Percentiles rank a stretch among this genome's conserved stretches.
Conservation (phyloP, 805 yeast genomes). For the Yarrowia osloensis region DNA sequence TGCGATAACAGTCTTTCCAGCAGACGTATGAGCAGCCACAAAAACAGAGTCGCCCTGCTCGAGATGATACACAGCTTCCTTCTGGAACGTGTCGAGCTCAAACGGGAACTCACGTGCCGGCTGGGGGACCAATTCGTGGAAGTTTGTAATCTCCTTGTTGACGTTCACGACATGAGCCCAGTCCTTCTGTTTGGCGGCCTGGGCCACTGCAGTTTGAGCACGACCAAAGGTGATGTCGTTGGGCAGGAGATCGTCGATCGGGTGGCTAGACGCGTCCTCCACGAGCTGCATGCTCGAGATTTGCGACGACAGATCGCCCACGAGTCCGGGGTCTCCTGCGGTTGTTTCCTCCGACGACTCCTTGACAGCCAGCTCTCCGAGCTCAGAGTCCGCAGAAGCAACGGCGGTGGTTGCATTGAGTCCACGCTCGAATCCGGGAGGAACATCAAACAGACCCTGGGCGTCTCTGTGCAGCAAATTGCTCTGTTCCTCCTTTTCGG, state of each 20-base stretch:
- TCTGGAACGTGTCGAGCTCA: slow-evolving; percentile 90
- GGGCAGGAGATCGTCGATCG: slow-evolving; percentile 53
- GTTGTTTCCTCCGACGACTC: slow-evolving; percentile 43
- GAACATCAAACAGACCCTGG: slow-evolving; percentile 76
- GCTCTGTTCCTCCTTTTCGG: slow-evolving; percentile 37
- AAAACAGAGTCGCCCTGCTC: slow-evolving; percentile 98
- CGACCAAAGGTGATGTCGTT: slow-evolving; percentile 53
- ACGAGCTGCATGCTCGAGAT: background rate
- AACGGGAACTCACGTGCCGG: slow-evolving; percentile 96
- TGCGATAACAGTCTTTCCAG: slow-evolving; percentile 98
- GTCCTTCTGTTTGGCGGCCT: slow-evolving; percentile 48
- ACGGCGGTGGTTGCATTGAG: slow-evolving; percentile 44
- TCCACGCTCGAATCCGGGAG: slow-evolving; percentile 82
- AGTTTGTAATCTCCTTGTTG: slow-evolving; percentile 78
- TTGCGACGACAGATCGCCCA: slow-evolving; percentile 27
- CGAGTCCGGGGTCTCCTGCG: slow-evolving; percentile 28
- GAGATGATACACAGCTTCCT: slow-evolving; percentile 92
- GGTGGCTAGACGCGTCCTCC: slow-evolving; percentile 31
- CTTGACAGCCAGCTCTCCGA: slow-evolving; percentile 36
- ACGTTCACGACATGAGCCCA: slow-evolving; percentile 98
- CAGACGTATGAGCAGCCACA: slow-evolving; percentile 98
- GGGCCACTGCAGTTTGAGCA: slow-evolving; percentile 34
- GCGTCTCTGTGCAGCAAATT: slow-evolving; percentile 60
- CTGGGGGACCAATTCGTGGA: slow-evolving; percentile 83
- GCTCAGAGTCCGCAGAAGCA: background rate